Percentiles rank a stretch among this genome's conserved stretches.
phyloP scores from a whole-genome alignment of 73 alveolate genomes.

The Urostyla sp. region DNA sequence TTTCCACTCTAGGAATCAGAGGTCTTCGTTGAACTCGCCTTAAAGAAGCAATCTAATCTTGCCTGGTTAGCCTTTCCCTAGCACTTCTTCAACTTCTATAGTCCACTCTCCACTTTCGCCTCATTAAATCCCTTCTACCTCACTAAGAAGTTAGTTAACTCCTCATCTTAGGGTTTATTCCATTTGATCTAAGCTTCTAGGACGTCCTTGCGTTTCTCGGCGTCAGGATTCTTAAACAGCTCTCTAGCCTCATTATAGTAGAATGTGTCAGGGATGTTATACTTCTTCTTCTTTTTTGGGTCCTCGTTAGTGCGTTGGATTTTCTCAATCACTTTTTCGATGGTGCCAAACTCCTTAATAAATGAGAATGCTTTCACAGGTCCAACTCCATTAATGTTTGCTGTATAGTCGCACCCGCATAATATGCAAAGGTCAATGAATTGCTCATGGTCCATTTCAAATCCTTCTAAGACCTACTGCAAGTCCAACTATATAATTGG shows the following conservation, averaged over 20 bases:
- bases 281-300: constrained; percentile 65
- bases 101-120: constrained; percentile 82
- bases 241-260: constrained; percentile 71
- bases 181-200: constrained; percentile 68
- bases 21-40: constrained; percentile 6
- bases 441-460: constrained; percentile 80
- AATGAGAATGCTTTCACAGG: constrained; percentile 88
- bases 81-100: constrained; percentile 76
- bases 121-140: constrained; percentile 89
- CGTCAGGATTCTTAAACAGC: constrained; percentile 86
- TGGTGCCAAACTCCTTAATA: constrained; percentile 76
- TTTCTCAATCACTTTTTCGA: constrained; percentile 82
- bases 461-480: constrained; percentile 80
- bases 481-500: constrained; percentile 80
- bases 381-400: constrained; percentile 86
- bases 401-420: constrained; percentile 91
- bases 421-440: constrained; percentile 92
- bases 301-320: constrained; percentile 78
- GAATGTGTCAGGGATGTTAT: constrained; percentile 66
- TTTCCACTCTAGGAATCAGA: constrained; percentile 18
- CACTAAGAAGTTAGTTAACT: constrained; percentile 82
- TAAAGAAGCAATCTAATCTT: constrained; percentile 83
- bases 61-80: constrained; percentile 80
- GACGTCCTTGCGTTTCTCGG: constrained; percentile 45
- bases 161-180: constrained; percentile 87